Percentiles rank a stretch among this genome's conserved stretches.
phyloP scores from a whole-genome alignment of 2,329 filamentous ascomycete species.

The Clarireedia paspali region DNA sequence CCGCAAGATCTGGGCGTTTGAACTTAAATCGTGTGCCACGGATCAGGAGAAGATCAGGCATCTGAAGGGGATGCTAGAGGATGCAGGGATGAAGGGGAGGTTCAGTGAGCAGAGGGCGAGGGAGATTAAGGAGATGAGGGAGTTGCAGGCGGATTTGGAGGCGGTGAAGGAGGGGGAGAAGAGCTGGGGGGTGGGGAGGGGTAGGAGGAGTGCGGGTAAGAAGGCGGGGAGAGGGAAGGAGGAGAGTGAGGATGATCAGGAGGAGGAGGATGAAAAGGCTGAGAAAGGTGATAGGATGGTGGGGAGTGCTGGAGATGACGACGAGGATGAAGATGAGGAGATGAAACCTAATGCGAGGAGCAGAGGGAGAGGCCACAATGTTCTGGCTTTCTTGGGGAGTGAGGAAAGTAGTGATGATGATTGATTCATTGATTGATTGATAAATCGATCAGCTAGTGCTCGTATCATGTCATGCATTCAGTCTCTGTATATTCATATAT shows the following conservation, averaged over 20 bases:
- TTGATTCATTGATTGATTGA: not conserved
- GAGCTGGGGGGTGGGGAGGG: conserved; percentile 57
- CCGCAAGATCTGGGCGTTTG: conserved; percentile 82
- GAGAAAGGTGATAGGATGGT: conserved; percentile 2
- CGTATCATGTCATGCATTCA: no score
- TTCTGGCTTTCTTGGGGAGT: conserved; percentile 59
- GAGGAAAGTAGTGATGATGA: conserved; percentile 47
- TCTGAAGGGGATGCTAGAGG: conserved; percentile 68
- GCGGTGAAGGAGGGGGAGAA: conserved; percentile 75
- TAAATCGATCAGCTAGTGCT: no score
- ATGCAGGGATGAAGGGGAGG: conserved; percentile 80
- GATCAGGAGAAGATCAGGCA: conserved; percentile 79
- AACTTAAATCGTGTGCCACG: conserved; percentile 66
- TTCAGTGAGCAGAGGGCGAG: conserved; percentile 79
- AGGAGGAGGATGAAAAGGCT: conserved; percentile 24
- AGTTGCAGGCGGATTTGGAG: conserved; percentile 77
- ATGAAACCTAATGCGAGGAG: not conserved
- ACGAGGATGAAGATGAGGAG: conserved; percentile 25
- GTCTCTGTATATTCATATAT: no score
- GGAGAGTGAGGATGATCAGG: conserved; percentile 12
- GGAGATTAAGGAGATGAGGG: conserved; percentile 79
- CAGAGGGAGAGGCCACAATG: conserved; percentile 28
- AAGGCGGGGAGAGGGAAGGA: conserved; percentile 11
- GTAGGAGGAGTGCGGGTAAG: conserved; percentile 27
- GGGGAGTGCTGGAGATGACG: conserved; percentile 10